A percentile compares a stretch with the other conserved stretches of the same genome.
These are phyloP conservation scores for Aspergillus heteromorphus DNA, from an alignment of 495 filamentous ascomycete genomes.

Conservation along the genomic window DNA sequence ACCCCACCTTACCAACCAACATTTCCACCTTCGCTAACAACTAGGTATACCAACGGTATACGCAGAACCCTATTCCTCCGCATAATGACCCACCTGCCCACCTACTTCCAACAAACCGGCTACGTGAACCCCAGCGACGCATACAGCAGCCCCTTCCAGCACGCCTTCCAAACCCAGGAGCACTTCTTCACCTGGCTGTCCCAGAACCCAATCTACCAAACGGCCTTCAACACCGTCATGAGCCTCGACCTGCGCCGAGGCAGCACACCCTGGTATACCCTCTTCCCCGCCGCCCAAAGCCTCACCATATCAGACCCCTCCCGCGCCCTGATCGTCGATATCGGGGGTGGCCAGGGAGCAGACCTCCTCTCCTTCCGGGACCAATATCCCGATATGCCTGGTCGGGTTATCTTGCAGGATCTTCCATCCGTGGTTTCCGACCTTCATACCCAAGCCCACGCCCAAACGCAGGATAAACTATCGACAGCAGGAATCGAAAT, in stretches of 20 bases:
- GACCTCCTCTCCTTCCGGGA: not conserved
- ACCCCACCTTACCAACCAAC: no score
- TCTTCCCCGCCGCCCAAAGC: slow-evolving; percentile 19
- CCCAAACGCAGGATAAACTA: not conserved
- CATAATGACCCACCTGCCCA: not conserved
- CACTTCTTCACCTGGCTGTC: slow-evolving; percentile 28
- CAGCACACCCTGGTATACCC: slow-evolving; percentile 9
- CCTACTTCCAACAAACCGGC: slow-evolving; percentile 16
- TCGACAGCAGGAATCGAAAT: slow-evolving; percentile 16
- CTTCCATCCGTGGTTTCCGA: not conserved
- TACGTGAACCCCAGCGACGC: slow-evolving; percentile 23
- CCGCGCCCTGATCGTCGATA: not conserved
- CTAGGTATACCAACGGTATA: no score
- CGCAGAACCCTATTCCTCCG: not conserved
- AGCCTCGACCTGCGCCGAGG: not conserved
- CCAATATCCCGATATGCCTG: not conserved
- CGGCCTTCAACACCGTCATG: slow-evolving; percentile 23
- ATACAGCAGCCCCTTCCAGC: slow-evolving; percentile 22
- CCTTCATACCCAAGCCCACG: not conserved
- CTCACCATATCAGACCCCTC: slow-evolving; percentile 7
- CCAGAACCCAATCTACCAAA: slow-evolving; percentile 7
- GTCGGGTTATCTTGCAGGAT: not conserved
- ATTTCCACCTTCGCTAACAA: no score
- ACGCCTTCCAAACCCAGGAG: slow-evolving; percentile 21
- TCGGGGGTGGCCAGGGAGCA: not conserved